Percentiles rank a stretch among this genome's conserved stretches.
Evolutionary conservation across 148 eudicot genomes (phyloP).

Genomic region (Rhododendron simsii): DNA sequence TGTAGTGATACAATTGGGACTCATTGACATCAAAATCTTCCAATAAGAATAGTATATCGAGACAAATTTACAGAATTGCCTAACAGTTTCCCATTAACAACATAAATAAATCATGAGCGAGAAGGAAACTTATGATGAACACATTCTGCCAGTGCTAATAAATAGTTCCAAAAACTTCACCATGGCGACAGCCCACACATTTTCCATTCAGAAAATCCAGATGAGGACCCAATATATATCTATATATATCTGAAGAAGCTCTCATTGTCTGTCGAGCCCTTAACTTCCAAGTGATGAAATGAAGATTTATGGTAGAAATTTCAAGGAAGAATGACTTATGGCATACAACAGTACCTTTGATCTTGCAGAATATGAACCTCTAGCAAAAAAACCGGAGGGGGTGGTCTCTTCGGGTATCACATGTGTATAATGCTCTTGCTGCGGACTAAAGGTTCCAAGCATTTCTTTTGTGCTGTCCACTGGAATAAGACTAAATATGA

Average conservation of each 20-base stretch:
- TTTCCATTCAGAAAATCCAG: not conserved
- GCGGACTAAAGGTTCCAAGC: slow-evolving; percentile 77
- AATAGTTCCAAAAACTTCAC: not conserved
- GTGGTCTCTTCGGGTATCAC: slow-evolving; percentile 65
- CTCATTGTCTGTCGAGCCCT: not conserved
- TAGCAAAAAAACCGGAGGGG: slow-evolving; percentile 60
- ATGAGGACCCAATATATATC: not conserved
- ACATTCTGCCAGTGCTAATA: not conserved
- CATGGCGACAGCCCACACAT: not conserved
- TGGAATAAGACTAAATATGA: slow-evolving; percentile 16
- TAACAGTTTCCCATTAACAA: not conserved
- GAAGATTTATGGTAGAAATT: not conserved
- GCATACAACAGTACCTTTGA: slow-evolving; percentile 36
- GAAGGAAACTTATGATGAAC: not conserved
- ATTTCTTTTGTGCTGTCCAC: slow-evolving; percentile 60
- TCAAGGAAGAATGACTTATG: not conserved
- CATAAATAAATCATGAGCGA: not conserved
- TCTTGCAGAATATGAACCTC: slow-evolving; percentile 59
- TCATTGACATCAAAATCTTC: too few relatives aligned
- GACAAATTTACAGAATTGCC: too few relatives aligned
- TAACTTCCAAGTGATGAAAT: not conserved
- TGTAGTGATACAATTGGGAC: too few relatives aligned
- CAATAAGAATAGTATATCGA: too few relatives aligned
- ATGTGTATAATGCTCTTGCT: slow-evolving; percentile 54
- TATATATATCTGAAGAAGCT: not conserved